Conservation (phyloP, 306 rosid species). For the Carpinus viminea region DNA sequence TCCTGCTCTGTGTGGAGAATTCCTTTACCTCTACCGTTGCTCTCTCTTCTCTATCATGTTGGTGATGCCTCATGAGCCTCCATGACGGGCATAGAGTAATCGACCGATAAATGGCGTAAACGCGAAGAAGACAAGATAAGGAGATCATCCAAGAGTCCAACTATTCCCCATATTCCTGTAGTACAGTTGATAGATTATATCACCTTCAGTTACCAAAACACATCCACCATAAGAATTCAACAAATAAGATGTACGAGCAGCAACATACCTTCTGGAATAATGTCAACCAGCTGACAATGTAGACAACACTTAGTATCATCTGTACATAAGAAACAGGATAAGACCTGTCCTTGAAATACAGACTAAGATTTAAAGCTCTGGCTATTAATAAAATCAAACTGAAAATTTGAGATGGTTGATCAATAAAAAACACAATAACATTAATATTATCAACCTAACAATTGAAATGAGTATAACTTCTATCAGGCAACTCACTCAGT, state of each 20-base stretch:
- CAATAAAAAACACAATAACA: neutral
- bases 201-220: conserved; percentile 8
- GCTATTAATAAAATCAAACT: neutral
- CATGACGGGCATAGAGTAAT: conserved; percentile 70
- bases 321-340: conserved; percentile 34
- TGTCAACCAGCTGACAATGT: conserved; percentile 75
- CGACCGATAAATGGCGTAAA: conserved; percentile 76
- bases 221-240: neutral
- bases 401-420: neutral
- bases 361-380: neutral
- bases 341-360: conserved; percentile 6
- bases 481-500: too few species aligned
- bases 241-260: conserved; percentile 4
- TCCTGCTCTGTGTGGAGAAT: neutral
- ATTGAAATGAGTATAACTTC: too few species aligned
- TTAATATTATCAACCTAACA: too few species aligned
- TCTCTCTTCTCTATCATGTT: neutral
- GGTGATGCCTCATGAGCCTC: conserved; percentile 49
- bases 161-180: conserved; percentile 73
- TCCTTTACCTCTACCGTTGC: neutral
- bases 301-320: conserved; percentile 58
- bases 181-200: neutral
- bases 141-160: conserved; percentile 83
- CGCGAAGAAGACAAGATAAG: conserved; percentile 67
- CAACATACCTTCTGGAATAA: conserved; percentile 81